Conservation (phyloP, 1,139 yeast genomes). For the Geotrichum armillariae region DNA sequence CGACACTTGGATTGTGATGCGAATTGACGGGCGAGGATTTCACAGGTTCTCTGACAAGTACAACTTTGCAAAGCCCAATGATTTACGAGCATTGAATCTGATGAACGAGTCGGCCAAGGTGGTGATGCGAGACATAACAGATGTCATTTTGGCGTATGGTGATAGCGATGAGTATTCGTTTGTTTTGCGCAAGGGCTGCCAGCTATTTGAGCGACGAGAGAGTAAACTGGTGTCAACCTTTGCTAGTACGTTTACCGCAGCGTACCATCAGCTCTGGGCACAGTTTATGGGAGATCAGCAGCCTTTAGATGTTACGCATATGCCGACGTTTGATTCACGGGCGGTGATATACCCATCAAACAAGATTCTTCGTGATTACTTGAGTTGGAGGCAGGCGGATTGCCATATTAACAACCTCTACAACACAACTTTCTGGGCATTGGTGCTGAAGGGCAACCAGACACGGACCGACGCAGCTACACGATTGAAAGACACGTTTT, state of each 20-base stretch:
- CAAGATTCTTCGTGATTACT: conserved; percentile 67
- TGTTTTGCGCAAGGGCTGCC: conserved; percentile 60
- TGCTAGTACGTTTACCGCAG: conserved; percentile 78
- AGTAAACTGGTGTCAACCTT: conserved; percentile 76
- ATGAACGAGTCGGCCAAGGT: conserved; percentile 80
- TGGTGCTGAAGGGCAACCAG: conserved; percentile 69
- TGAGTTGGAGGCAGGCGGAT: conserved; percentile 95
- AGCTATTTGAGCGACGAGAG: conserved; percentile 77
- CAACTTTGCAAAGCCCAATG: conserved; percentile 85
- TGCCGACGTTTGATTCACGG: conserved; percentile 91
- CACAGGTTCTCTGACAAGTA: conserved; percentile 76
- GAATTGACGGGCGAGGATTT: conserved; percentile 94
- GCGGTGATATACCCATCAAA: conserved; percentile 81
- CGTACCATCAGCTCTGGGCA: conserved; percentile 68
- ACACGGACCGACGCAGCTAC: conserved; percentile 79
- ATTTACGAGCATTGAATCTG: conserved; percentile 65
- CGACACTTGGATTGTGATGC: conserved; percentile 74
- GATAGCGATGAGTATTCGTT: conserved; percentile 95
- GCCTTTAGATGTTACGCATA: conserved; percentile 41
- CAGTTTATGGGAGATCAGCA: conserved; percentile 30
- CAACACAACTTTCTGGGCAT: conserved; percentile 90
- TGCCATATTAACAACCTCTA: conserved; percentile 94
- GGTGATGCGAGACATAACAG: conserved; percentile 65
- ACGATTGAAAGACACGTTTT: conserved; percentile 65
- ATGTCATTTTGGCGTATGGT: conserved; percentile 81